Conservation (phyloP, 495 filamentous ascomycete species). For the Neurospora discreta region DNA sequence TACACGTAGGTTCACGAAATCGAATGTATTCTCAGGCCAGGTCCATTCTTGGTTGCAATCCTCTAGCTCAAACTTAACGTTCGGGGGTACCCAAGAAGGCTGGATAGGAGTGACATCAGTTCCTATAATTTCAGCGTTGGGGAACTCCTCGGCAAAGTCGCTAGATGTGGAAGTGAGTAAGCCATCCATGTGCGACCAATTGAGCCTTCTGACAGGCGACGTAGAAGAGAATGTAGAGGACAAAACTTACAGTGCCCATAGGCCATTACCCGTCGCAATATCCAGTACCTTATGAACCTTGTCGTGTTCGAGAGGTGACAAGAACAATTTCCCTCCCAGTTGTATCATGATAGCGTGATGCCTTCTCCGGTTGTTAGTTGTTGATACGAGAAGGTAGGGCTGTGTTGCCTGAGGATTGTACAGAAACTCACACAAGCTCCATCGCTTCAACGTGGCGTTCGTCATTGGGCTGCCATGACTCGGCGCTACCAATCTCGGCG, state of each 20-base stretch:
- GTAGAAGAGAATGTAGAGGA: neutral
- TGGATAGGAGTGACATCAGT: conserved; percentile 52
- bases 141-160: conserved; percentile 36
- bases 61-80: conserved; percentile 42
- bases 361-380: neutral
- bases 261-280: conserved; percentile 49
- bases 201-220: neutral
- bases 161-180: neutral
- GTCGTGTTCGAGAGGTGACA: conserved; percentile 32
- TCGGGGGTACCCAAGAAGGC: conserved; percentile 34
- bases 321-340: conserved; percentile 28
- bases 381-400: neutral
- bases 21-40: conserved; percentile 39
- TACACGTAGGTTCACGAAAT: conserved; percentile 50
- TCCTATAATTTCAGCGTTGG: conserved; percentile 41
- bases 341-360: neutral
- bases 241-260: conserved; percentile 37
- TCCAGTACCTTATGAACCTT: conserved; percentile 44
- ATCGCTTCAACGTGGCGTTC: conserved; percentile 18
- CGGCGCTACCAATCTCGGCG: conserved; percentile 21
- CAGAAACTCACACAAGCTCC: conserved; percentile 16
- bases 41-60: conserved; percentile 44
- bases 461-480: conserved; percentile 26
- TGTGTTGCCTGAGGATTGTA: neutral
- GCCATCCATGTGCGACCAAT: neutral